These are phyloP conservation scores for Lactarius evosmus DNA, from an alignment of 768 basidiomycete species.

Conservation along the genomic window DNA sequence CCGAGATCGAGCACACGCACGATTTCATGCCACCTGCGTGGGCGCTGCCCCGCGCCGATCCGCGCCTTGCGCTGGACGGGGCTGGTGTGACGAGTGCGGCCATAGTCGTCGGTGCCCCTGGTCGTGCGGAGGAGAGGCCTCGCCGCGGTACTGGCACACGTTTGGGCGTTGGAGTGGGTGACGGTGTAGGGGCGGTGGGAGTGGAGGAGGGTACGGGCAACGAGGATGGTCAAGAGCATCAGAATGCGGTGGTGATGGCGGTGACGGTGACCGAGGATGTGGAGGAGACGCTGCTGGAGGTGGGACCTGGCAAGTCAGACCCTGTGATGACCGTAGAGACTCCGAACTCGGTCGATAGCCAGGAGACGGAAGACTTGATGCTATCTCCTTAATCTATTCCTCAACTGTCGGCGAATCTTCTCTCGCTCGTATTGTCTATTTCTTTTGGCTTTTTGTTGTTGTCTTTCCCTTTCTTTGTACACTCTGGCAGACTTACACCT, in stretches of 20 bases:
- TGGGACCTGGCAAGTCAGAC: constrained; percentile 11
- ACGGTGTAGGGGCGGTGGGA: too few relatives aligned
- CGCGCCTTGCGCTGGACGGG: constrained; percentile 20
- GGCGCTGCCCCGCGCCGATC: constrained; percentile 30
- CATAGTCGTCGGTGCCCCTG: not conserved
- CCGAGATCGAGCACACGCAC: constrained; percentile 43
- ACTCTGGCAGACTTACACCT: constrained; percentile 4
- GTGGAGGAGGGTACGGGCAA: not conserved
- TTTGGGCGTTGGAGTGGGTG: not conserved
- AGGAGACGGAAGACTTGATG: constrained; percentile 17
- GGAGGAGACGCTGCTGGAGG: constrained; percentile 1
- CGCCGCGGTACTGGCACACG: too few relatives aligned
- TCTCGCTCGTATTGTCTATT: too few relatives aligned
- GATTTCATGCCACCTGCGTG: constrained; percentile 60
- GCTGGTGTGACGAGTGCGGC: not conserved
- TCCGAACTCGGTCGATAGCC: constrained; percentile 19
- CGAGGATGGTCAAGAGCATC: not conserved
- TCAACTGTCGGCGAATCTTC: too few relatives aligned
- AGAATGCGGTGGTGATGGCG: not conserved
- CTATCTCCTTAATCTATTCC: not conserved
- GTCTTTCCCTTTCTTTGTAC: not conserved
- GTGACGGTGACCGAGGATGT: not conserved
- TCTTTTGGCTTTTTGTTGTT: not conserved
- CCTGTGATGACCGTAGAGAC: constrained; percentile 3
- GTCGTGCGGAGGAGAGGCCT: too few relatives aligned